Base-by-base conservation (phyloP, 306 rosid species). In the Betula pendula region DNA sequence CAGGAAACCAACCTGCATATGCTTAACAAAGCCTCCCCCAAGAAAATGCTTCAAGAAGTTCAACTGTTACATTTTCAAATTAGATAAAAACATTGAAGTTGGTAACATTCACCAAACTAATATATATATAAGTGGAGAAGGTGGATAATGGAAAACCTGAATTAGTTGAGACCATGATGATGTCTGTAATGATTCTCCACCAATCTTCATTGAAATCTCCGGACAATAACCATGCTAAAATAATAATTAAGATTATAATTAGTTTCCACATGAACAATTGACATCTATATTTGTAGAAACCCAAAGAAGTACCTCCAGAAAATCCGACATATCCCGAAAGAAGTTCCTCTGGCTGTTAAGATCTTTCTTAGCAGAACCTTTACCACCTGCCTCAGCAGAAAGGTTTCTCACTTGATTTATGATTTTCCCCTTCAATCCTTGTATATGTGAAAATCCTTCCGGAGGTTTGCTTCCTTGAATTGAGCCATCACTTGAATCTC, bases 21-120 rank as follows among this genome's bases (percentile, higher is more conserved):
- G 97, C 86, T 89, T 95, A 53, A 88, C 72, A 74, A 95, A 95
- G 31, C 98, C 98, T 81, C 97, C 97, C 62, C 96, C 97, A 80
- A 92, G 92, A 50, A 92, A 92, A 79, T 55, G 97, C 88, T 89
- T 95, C 77, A 95, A 59, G 79, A 87, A 92, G 80, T 95, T 95
- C 83, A 95, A 58, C 97, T 95, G 93, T 77, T 67, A 10, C 43
- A 50, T 11, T 25, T 66, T 53, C 11, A 24, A 80, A 77, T 48
- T 55, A 75, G 38, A 8, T 60, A 25, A 2, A 2, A 47, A 56
- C 51, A 71, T 63, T 44, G 71, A 14, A 63, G 67, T 20, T 6
- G 22, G 53, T 44, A 27, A 47, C 12, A 70, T 6, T 6, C 27
- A 70, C 43, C 3, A 22, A 71, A 65, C 1, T 14, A n/a, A n/a